A percentile compares a stretch with the other conserved stretches of the same genome.
phyloP scores from a whole-genome alignment of 140 eudicot genomes.

The Stevia rebaudiana region DNA sequence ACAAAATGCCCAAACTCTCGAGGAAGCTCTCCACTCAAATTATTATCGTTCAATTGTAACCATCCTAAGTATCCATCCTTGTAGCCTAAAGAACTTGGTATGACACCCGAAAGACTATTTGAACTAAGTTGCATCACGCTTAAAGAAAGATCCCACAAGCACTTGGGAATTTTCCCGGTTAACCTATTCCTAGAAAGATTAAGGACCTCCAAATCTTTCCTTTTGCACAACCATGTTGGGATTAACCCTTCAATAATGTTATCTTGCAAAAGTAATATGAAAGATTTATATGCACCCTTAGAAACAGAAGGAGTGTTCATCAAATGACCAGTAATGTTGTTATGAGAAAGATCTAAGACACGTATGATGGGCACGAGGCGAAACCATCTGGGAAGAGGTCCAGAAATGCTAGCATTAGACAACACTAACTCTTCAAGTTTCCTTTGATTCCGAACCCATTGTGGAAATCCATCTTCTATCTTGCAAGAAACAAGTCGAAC shows the following conservation, averaged over 20 bases:
- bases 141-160: background rate
- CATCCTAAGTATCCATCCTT: background rate
- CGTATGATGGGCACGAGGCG: background rate
- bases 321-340: conserved; percentile 9
- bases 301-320: background rate
- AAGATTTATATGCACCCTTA: too few relatives aligned
- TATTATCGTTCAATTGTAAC: background rate
- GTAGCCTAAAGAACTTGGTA: conserved; percentile 10
- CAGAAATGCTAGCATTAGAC: conserved; percentile 8
- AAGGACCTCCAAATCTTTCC: background rate
- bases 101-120: conserved; percentile 16
- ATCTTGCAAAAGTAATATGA: background rate
- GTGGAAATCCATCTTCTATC: too few relatives aligned
- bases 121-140: background rate
- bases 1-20: background rate
- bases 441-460: too few relatives aligned
- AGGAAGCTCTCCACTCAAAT: conserved; percentile 10
- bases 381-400: conserved; percentile 11
- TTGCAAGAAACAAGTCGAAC: too few relatives aligned
- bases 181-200: conserved; percentile 2
- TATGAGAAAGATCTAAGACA: background rate
- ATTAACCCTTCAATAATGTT: conserved; percentile 4
- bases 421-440: background rate
- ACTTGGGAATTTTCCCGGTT: background rate
- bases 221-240: background rate